Percentiles rank a stretch among this genome's conserved stretches.
These are phyloP conservation scores for Cupressus sempervirens DNA, from an alignment of 75 land plant genomes.

Conservation along the genomic window DNA sequence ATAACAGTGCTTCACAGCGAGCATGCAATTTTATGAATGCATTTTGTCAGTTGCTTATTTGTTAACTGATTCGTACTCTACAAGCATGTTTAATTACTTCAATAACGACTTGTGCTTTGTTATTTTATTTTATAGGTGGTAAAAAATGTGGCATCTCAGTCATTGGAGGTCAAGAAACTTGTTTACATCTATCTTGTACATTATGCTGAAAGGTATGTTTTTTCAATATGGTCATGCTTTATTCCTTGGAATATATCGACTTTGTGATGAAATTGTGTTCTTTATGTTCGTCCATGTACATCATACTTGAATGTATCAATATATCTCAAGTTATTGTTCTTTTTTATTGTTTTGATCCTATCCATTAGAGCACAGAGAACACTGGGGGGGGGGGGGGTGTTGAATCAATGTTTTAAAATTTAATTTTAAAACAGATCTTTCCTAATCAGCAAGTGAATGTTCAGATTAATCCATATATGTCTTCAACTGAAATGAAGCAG, in stretches of 20 bases:
- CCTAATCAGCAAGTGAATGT: too few relatives aligned
- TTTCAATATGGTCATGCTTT: background rate
- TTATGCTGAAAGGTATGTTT: constrained; percentile 91
- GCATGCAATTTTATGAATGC: background rate
- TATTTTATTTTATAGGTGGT: constrained; percentile 61
- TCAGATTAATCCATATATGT: too few relatives aligned
- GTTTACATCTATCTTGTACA: constrained; percentile 95
- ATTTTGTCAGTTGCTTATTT: background rate
- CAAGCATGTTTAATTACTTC: background rate
- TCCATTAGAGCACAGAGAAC: too few relatives aligned
- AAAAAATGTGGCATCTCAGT: constrained; percentile 89
- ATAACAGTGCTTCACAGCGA: background rate
- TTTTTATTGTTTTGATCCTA: background rate
- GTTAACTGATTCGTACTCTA: background rate
- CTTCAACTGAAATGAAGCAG: too few relatives aligned
- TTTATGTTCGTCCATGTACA: background rate
- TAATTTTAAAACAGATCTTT: too few relatives aligned
- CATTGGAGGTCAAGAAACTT: constrained; percentile 93
- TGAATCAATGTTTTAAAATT: too few relatives aligned
- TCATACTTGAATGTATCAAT: background rate
- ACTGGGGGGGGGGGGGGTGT: too few relatives aligned
- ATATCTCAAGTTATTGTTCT: background rate
- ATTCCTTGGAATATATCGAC: background rate
- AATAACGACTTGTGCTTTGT: background rate
- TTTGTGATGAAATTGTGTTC: background rate